Evolutionary conservation across 2,329 filamentous ascomycete species (phyloP), one percentile per base, ranked within the genome.

Genomic region (Paecilomyces variotii): DNA sequence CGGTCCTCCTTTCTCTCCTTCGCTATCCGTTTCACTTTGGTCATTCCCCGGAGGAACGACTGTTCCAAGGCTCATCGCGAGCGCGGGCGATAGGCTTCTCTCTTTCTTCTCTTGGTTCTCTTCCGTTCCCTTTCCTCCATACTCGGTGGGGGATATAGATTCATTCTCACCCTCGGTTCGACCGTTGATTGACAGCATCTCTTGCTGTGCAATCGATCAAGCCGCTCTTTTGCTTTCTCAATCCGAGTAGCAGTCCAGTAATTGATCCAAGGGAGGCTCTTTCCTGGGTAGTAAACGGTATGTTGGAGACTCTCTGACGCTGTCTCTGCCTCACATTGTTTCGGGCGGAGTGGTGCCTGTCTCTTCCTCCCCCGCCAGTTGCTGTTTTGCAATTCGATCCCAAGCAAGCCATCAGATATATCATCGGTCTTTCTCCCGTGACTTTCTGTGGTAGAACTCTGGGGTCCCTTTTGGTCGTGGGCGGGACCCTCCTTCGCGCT

Each of bases 11-110:
- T 54, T 57, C 39, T 60, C 53, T 39, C 50, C 35, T 53, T 34
- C 52, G 12, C 45, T 52, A 53, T 57, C 60, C 52, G 34, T 54
- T 50, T 45, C 45, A 32, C 32, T 49, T 53, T 64, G 59, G 64
- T 70, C 69, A 68, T 73, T 73, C 72, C 72, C 72, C 65, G 73
- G 73, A 65, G 74, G 72, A 75, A 74, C 72, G 67, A 70, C 70
- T 68, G 69, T 68, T 67, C 68, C 65, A 64, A 62, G 51, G 58
- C 59, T 61, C 61, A 59, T 56, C 60, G 56, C 58, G 56, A 60
- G 57, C 57, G 60, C 60, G 60, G 60, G 62, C 64, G 63, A 64
- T 61, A 63, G 57, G 63, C 57, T 58, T 64, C 57, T 58, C 56
- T 57, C 59, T 51, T 50, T 56, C 53, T 12, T 39, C 11, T n/a